phyloP scores from a whole-genome alignment of 1,284 basidiomycete genomes.

The Tilletiaria anomala region DNA sequence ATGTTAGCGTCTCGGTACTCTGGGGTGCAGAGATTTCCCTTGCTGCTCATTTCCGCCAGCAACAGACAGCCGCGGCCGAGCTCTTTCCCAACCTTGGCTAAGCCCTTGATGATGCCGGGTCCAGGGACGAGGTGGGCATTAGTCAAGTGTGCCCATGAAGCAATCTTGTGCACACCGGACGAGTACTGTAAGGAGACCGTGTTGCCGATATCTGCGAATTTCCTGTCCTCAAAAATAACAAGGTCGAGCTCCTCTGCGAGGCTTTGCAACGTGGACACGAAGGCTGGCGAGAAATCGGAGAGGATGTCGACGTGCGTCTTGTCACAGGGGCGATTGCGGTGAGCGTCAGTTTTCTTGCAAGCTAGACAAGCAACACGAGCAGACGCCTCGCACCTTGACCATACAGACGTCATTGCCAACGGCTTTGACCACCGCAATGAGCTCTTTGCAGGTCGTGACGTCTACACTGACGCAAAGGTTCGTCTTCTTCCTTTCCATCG shows the following conservation, averaged over 20 bases:
- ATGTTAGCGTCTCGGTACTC: conserved; percentile 74
- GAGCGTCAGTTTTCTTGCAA: neutral
- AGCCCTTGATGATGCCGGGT: conserved; percentile 76
- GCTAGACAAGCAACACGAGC: neutral
- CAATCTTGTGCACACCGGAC: conserved; percentile 80
- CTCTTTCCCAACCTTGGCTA: conserved; percentile 69
- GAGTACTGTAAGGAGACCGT: conserved; percentile 92
- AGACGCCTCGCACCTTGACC: conserved; percentile 52
- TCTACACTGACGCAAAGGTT: conserved; percentile 94
- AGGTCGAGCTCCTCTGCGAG: conserved; percentile 77
- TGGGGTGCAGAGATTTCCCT: conserved; percentile 69
- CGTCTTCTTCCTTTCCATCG: conserved; percentile 72
- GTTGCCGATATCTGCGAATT: conserved; percentile 98
- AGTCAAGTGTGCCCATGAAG: conserved; percentile 90
- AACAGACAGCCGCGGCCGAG: conserved; percentile 74
- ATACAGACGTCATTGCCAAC: conserved; percentile 82
- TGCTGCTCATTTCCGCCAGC: conserved; percentile 91
- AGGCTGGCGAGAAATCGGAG: conserved; percentile 67
- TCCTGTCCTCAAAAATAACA: conserved; percentile 93
- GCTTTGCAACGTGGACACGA: conserved; percentile 57
- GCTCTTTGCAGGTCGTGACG: conserved; percentile 65
- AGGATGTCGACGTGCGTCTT: conserved; percentile 96
- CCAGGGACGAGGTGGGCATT: conserved; percentile 90
- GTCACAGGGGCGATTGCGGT: neutral
- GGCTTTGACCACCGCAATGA: conserved; percentile 70